These are phyloP conservation scores for Cryptococcus sp. DNA, from an alignment of 1,284 basidiomycete species.

Conservation along the genomic window DNA sequence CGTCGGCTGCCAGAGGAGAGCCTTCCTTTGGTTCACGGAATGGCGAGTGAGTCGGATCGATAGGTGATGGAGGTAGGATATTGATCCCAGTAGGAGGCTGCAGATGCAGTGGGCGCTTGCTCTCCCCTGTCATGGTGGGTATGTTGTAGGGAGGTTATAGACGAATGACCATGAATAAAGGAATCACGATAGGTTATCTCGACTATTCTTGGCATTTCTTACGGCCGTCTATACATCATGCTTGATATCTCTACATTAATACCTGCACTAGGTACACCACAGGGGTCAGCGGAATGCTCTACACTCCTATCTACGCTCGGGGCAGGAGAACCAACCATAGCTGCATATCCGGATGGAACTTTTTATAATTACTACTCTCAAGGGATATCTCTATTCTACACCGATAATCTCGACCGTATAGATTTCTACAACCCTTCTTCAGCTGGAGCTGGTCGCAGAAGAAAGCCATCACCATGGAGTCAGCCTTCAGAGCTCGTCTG, in stretches of 20 bases:
- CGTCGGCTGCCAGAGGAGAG: neutral
- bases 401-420: slow-evolving; percentile 62
- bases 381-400: slow-evolving; percentile 71
- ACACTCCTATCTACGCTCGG: neutral
- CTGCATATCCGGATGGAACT: slow-evolving; percentile 71
- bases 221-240: too few species aligned
- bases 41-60: neutral
- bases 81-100: neutral
- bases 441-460: neutral
- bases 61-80: neutral
- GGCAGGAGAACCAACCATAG: slow-evolving; percentile 47
- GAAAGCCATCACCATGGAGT: neutral
- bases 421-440: slow-evolving; percentile 67
- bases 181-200: too few species aligned
- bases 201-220: too few species aligned
- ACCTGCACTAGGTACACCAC: neutral
- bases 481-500: slow-evolving; percentile 53
- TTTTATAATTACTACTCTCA: slow-evolving; percentile 77
- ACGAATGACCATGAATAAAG: too few species aligned
- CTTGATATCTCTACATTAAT: neutral
- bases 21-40: neutral
- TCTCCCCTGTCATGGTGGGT: neutral
- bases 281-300: neutral
- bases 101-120: neutral
- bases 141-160: too few species aligned